Evolutionary conservation across 169 alveolate species (phyloP), one percentile per base, ranked within the genome.

Genomic region (Eimeria praecox): DNA sequence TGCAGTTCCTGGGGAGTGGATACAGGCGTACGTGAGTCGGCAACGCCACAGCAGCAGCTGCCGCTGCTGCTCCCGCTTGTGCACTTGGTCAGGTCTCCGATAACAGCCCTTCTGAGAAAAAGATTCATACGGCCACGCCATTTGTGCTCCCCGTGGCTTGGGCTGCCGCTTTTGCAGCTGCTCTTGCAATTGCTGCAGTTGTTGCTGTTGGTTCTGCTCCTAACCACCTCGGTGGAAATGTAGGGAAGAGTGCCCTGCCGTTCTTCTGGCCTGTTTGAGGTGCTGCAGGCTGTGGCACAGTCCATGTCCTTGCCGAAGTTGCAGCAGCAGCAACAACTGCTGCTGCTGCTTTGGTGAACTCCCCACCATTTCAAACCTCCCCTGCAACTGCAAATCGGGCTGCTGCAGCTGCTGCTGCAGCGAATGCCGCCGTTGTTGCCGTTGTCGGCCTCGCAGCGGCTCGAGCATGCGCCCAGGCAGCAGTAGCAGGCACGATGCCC

Each of bases 91-190:
- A 18, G 38, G 56, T 56, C 91, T 2, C 91, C 54, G 27, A 35
- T 12, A 83, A 83, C 75, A 46, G 73, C 91, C 91, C 75, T 38
- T 24, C 44, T 83, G 40, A 83, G 77, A 38, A 56, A 59, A 33
- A 83, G 77, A 16, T 49, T 49, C 73, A 83, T 46, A 33, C 91
- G 73, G 56, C 91, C 91, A 56, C 77, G 75, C 91, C 91, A 83
- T 35, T 56, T 52, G 91, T 35, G 30, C 77, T 83, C 91, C 75
- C 75, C 33, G 91, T 35, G 33, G 91, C 30, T 52, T 10, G 73
- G 91, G 75, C 91, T 44, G 20, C 42, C 40, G 22, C 66, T 27
- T n/a, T 73, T 30, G 89, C n/a, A 38, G 69, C 56, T 46, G n/a
- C 20, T 52, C 49, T 54, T 83, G 91, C 77, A 46, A 77, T 20